Evolutionary conservation across 257 asterid genomes (phyloP), one percentile per base, ranked within the genome.

Genomic region (Salvia miltiorrhiza): DNA sequence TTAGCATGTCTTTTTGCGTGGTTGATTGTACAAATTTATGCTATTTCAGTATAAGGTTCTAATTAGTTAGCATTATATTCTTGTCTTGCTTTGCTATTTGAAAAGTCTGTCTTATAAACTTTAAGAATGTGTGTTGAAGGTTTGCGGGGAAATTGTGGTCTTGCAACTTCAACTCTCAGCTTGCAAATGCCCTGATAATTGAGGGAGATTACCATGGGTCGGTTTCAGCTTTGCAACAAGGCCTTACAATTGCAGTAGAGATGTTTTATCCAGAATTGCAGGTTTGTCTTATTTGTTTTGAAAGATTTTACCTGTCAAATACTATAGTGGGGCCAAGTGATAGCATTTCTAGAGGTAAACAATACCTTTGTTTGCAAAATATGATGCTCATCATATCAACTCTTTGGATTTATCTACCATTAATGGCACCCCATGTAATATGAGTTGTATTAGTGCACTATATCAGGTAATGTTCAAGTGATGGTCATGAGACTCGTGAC

Each of bases 201-300:
- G 97, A 94, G 76, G 96, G 96, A 24, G 97, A 91, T 76, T 88
- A 84, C 78, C 79, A 80, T 58, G 97, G 93, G 67, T 87, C 99
- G 41, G 65, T 89, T 76, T 73, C 79, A 60, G 78, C 89, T 73
- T 73, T 91, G 84, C 83, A 91, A 66, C 90, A 88, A 62, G 99
- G 96, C 41, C 81, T 84, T 61, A 61, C 75, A 26, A 82, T 86
- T 85, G 97, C 97, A 56, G 68, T 78, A 57, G 91, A 91, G 81
- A 91, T 94, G 99, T 90, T 86, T 83, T 94, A 90, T 78, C 90
- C 90, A 3, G 99, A 94, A 79, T 80, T 94, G 78, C 97, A 94
- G 99, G 99, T 88, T 78, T 61, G 84, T 73, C 59, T 67, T 41
- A 49, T 11, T 65, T 73, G 65, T 63, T 32, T 10, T 67, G 70